phyloP scores from a whole-genome alignment of 139 green algal species.

The Picochlorum costavermella region DNA sequence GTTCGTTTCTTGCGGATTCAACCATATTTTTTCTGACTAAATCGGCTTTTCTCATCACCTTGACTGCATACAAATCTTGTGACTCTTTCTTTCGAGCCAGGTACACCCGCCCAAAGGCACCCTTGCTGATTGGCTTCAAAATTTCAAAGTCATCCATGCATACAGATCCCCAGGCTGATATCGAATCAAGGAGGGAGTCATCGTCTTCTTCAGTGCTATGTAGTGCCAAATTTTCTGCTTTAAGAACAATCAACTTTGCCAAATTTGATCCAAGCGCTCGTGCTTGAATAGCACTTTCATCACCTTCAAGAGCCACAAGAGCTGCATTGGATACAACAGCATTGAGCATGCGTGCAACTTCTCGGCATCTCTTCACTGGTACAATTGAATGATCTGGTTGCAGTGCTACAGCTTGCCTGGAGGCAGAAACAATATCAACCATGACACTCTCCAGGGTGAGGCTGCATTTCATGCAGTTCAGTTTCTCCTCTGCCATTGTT shows the following conservation, averaged over 20 bases:
- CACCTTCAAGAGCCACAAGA: neutral
- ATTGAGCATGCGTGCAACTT: conserved; percentile 8
- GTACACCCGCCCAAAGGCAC: conserved; percentile 91
- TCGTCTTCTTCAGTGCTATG: neutral
- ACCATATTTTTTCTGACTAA: conserved; percentile 95
- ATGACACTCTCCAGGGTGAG: neutral
- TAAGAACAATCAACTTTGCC: neutral
- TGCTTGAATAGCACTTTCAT: neutral
- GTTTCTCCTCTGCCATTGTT: conserved; percentile 18
- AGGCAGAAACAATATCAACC: conserved; percentile 31
- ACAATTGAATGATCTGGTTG: conserved; percentile 39
- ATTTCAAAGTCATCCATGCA: conserved; percentile 90
- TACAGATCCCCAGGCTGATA: conserved; percentile 13
- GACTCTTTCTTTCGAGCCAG: conserved; percentile 78
- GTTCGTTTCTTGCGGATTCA: conserved; percentile 79
- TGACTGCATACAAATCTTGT: conserved; percentile 70
- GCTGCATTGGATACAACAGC: neutral
- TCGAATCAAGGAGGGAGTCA: neutral
- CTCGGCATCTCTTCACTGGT: conserved; percentile 30
- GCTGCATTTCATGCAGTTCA: neutral
- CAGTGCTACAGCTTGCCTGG: conserved; percentile 34
- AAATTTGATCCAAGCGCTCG: neutral
- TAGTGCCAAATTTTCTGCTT: neutral
- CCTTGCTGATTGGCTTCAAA: conserved; percentile 87
- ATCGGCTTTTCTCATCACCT: conserved; percentile 87